Conservation (phyloP, 139 green algal species). For the Chara braunii region DNA sequence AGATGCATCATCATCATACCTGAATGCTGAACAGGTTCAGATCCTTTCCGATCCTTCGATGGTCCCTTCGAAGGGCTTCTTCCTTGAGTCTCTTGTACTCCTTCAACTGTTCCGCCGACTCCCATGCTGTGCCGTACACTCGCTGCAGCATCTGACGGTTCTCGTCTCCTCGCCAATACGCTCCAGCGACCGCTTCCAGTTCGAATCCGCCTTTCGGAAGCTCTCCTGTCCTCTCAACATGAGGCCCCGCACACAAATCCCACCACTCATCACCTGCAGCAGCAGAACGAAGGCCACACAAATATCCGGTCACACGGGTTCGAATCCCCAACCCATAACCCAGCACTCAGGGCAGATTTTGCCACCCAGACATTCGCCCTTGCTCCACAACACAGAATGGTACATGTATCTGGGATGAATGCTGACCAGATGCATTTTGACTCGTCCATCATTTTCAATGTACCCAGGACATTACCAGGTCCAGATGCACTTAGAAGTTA, state of each 20-base stretch:
- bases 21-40: conserved; percentile 91
- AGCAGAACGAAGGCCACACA: neutral
- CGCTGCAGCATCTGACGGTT: conserved; percentile 73
- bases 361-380: too few relatives aligned
- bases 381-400: too few relatives aligned
- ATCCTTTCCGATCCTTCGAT: conserved; percentile 84
- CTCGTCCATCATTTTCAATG: too few relatives aligned
- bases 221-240: conserved; percentile 73
- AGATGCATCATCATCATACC: too few relatives aligned
- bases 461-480: too few relatives aligned
- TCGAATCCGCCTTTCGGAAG: conserved; percentile 75
- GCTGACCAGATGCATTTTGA: too few relatives aligned
- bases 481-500: too few relatives aligned
- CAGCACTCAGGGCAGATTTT: too few relatives aligned
- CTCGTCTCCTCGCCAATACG: conserved; percentile 81
- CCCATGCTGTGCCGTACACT: conserved; percentile 82
- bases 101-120: conserved; percentile 43
- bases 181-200: conserved; percentile 82
- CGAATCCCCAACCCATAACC: too few relatives aligned
- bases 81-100: conserved; percentile 66
- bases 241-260: conserved; percentile 91
- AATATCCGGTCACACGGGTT: neutral
- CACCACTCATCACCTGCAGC: conserved; percentile 55
- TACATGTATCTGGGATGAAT: too few relatives aligned
- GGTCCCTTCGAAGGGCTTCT: conserved; percentile 65